Percentiles rank a stretch among this genome's conserved stretches.
These are phyloP conservation scores for Erysimum cheiri DNA, from an alignment of 441 rosid species.

Conservation along the genomic window DNA sequence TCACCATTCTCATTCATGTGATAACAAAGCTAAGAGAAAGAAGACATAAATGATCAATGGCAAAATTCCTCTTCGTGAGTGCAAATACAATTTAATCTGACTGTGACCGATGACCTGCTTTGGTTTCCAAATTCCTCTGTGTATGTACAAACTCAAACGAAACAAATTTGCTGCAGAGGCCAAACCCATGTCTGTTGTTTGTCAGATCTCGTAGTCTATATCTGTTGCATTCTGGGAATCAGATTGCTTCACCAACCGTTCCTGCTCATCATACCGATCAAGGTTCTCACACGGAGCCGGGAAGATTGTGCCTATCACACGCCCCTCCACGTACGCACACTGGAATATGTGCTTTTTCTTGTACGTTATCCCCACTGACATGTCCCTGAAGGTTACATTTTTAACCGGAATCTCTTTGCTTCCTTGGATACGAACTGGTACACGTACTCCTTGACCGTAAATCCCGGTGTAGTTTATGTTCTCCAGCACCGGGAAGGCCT, in stretches of 20 bases:
- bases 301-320: slow-evolving; percentile 81
- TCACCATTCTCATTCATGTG: slow-evolving; percentile 2
- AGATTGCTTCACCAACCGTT: slow-evolving; percentile 61
- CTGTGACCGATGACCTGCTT: background rate
- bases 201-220: slow-evolving; percentile 67
- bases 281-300: slow-evolving; percentile 94
- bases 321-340: slow-evolving; percentile 87
- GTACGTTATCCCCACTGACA: slow-evolving; percentile 87
- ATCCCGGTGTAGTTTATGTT: slow-evolving; percentile 79
- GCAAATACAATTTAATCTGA: slow-evolving; percentile 12
- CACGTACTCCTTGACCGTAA: slow-evolving; percentile 91
- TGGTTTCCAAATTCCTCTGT: slow-evolving; percentile 21
- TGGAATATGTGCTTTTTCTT: slow-evolving; percentile 94
- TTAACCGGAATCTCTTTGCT: slow-evolving; percentile 78
- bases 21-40: slow-evolving; percentile 9
- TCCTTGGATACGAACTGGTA: slow-evolving; percentile 91
- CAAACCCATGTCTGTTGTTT: slow-evolving; percentile 8
- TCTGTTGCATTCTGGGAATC: slow-evolving; percentile 73
- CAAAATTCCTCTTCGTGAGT: slow-evolving; percentile 11
- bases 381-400: slow-evolving; percentile 80
- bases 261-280: slow-evolving; percentile 81
- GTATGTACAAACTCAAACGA: slow-evolving; percentile 36
- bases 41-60: slow-evolving; percentile 12
- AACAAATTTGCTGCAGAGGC: slow-evolving; percentile 22
- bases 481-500: slow-evolving; percentile 67